Base-by-base conservation (phyloP, 352 stramenopile genomes). In the Phytophthora uliginosa region DNA sequence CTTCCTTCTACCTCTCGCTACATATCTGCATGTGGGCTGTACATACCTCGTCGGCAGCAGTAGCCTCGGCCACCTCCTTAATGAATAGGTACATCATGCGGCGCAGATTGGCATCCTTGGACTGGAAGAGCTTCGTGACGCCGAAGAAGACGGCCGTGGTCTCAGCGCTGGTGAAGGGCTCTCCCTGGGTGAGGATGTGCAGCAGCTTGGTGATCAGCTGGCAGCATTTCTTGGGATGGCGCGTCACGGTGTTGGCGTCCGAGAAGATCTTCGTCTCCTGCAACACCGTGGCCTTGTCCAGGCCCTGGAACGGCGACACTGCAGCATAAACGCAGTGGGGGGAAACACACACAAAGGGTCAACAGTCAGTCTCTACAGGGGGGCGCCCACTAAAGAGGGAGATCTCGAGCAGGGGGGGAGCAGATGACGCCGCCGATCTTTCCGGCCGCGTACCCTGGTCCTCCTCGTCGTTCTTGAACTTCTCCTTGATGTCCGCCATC, bases 11-110 rank as follows among this genome's bases (percentile, higher is more conserved):
- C 17, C 8, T 4, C 13, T 34, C 9, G 20, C 42, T 48, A 7
- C 24, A 22, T 15, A 4, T 18, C 8, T 33, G 12, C 24, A 52
- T 45, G 26, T 20, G 6, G 7, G 7, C 56, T 5, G 38, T 10
- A 7, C 66, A 50, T 78, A 84, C 77, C 78, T 97, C 91, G 63
- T 95, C 87, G 13, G 93, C 89, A 26, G 93, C 90, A n/a, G 93
- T 97, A 22, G 89, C 90, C 66, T 98, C 93, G 0, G 91, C 96
- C 61, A 99, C 97, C 69, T 99, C 98, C 83, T 99, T 99, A 76
- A 99, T 99, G 78, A 99, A 99, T 3, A 99, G 83, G 83, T 99
- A 99, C 71, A 99, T 98, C 97, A 99, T 99, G 24, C 98, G 89
- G 20, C 98, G 85, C 57, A 99, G 80, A 48, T 98, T 99, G 31